A percentile compares a stretch with the other conserved stretches of the same genome.
These are phyloP conservation scores for Halenospora varia DNA, from an alignment of 495 filamentous ascomycete genomes.

Conservation along the genomic window DNA sequence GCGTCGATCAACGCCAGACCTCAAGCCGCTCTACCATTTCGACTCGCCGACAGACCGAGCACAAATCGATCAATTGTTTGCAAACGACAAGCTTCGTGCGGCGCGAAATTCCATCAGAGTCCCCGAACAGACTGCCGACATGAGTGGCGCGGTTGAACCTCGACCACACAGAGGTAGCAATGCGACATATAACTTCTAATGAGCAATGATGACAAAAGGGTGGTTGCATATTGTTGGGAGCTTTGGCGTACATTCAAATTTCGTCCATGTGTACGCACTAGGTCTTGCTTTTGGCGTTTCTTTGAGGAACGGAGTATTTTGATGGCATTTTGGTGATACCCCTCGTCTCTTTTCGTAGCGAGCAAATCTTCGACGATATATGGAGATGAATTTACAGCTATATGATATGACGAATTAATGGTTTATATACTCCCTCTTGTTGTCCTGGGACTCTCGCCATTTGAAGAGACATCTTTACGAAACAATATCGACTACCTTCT, in stretches of 20 bases:
- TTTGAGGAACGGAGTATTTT: not conserved
- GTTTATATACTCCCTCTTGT: no score
- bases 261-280: conserved; percentile 6
- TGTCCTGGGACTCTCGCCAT: no score
- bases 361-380: no score
- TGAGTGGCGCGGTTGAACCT: not conserved
- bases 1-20: conserved; percentile 39
- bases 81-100: conserved; percentile 1
- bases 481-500: no score
- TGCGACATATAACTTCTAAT: not conserved
- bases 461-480: no score
- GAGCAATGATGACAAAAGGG: not conserved
- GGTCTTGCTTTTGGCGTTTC: not conserved
- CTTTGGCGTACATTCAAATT: not conserved
- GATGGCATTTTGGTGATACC: no score
- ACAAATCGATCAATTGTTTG: conserved; percentile 6
- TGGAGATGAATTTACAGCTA: no score
- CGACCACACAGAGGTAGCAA: not conserved
- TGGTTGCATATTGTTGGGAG: not conserved
- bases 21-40: conserved; percentile 64
- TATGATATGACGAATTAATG: no score
- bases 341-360: no score
- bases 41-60: conserved; percentile 26
- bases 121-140: not conserved
- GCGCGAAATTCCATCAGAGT: not conserved